Percentiles rank a stretch among this genome's conserved stretches.
Evolutionary conservation across 2,329 filamentous ascomycete species (phyloP).

Genomic region (Xylaria sp.): DNA sequence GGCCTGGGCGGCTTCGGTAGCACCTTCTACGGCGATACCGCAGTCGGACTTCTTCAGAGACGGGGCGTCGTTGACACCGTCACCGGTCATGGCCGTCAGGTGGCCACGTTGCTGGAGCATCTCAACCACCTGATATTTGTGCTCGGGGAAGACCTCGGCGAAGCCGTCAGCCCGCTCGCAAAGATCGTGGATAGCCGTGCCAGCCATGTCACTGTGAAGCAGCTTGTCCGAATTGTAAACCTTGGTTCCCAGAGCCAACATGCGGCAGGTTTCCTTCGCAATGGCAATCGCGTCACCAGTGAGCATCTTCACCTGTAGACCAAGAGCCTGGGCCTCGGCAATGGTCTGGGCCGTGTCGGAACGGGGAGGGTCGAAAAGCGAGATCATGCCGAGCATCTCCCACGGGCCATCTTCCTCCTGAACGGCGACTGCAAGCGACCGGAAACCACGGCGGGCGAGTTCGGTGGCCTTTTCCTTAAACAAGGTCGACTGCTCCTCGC

Average conservation of each 20-base stretch:
- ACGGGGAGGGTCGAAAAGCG: constrained; percentile 75
- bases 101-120: constrained; percentile 74
- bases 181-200: constrained; percentile 70
- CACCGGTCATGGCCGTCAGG: constrained; percentile 74
- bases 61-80: constrained; percentile 70
- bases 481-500: constrained; percentile 62
- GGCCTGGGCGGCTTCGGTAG: constrained; percentile 67
- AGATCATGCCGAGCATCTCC: constrained; percentile 74
- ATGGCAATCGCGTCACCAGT: constrained; percentile 77
- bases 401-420: constrained; percentile 72
- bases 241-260: constrained; percentile 73
- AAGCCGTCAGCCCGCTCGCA: constrained; percentile 75
- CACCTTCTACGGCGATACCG: constrained; percentile 70
- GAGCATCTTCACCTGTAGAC: constrained; percentile 76
- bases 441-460: constrained; percentile 75
- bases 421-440: constrained; percentile 73
- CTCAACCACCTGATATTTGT: constrained; percentile 77
- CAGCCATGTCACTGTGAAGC: constrained; percentile 70
- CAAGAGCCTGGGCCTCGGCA: constrained; percentile 71
- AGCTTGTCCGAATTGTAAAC: constrained; percentile 76
- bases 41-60: constrained; percentile 71
- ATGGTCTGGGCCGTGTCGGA: constrained; percentile 75
- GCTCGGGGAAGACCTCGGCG: constrained; percentile 73
- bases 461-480: constrained; percentile 72
- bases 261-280: constrained; percentile 76